Conservation (phyloP, 2,329 filamentous ascomycete genomes). For the Balansia obtecta region DNA sequence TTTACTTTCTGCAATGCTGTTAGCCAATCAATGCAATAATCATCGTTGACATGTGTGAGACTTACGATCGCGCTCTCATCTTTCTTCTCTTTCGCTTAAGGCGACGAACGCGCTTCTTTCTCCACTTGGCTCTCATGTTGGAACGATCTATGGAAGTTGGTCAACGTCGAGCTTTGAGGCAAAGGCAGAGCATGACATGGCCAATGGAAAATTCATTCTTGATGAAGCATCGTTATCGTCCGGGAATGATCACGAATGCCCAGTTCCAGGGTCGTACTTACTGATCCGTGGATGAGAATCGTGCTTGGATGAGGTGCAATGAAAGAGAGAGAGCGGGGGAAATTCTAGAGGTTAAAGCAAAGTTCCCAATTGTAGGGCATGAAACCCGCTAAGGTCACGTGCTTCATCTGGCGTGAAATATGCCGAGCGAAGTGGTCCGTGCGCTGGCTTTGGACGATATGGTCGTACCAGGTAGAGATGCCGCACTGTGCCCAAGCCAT, state of each 20-base stretch:
- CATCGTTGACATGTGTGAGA: constrained; percentile 10
- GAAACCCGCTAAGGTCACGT: constrained; percentile 24
- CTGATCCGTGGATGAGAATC: constrained; percentile 34
- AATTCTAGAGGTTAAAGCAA: constrained; percentile 19
- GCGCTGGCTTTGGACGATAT: neutral
- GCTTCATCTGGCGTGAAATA: neutral
- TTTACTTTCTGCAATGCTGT: constrained; percentile 49
- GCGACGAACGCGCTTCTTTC: constrained; percentile 98
- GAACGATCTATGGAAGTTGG: constrained; percentile 20
- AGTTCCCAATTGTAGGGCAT: constrained; percentile 20
- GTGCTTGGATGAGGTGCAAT: constrained; percentile 30
- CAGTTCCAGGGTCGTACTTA: constrained; percentile 14
- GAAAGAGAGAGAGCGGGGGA: constrained; percentile 14
- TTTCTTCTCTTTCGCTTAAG: constrained; percentile 99
- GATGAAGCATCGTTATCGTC: neutral
- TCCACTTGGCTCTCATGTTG: constrained; percentile 94
- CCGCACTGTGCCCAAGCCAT: neutral
- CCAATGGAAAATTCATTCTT: neutral
- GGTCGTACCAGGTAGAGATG: neutral
- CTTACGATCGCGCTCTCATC: constrained; percentile 95
- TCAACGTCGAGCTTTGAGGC: too few relatives aligned
- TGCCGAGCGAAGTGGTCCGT: neutral
- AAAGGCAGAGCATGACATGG: neutral
- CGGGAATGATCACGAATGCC: neutral
- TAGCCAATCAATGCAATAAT: constrained; percentile 14